Evolutionary conservation across 495 filamentous ascomycete species (phyloP).

Genomic region (Aspergillus leporis): DNA sequence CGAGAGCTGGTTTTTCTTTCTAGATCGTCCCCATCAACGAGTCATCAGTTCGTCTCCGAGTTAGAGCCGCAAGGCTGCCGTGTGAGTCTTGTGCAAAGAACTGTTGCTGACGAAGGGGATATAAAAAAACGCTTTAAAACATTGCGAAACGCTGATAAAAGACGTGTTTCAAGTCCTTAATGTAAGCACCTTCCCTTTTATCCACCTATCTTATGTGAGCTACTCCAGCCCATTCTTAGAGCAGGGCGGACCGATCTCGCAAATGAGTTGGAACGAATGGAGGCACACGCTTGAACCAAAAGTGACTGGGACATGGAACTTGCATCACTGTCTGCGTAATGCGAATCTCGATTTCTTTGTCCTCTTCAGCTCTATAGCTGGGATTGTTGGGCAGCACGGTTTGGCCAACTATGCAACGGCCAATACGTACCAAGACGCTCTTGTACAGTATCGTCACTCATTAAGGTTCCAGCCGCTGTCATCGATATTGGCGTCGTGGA

Average conservation of each 20-base stretch:
- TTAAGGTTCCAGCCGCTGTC: slow-evolving; percentile 17
- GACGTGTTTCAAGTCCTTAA: slow-evolving; percentile 32
- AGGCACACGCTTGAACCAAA: slow-evolving; percentile 33
- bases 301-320: slow-evolving; percentile 40
- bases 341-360: slow-evolving; percentile 43
- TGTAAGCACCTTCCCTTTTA: not conserved
- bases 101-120: not conserved
- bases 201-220: not conserved
- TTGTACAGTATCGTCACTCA: slow-evolving; percentile 24
- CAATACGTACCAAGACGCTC: slow-evolving; percentile 29
- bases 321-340: slow-evolving; percentile 15
- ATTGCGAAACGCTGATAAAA: slow-evolving; percentile 11
- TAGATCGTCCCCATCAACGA: not conserved
- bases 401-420: slow-evolving; percentile 31
- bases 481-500: slow-evolving; percentile 46
- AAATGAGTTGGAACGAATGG: slow-evolving; percentile 35
- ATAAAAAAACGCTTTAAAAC: not conserved
- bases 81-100: not conserved
- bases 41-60: not conserved
- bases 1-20: slow-evolving; percentile 4
- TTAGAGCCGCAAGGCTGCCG: not conserved
- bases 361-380: slow-evolving; percentile 34
- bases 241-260: slow-evolving; percentile 21
- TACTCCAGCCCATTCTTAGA: not conserved
- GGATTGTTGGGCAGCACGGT: slow-evolving; percentile 19